Percentiles rank a stretch among this genome's conserved stretches.
Evolutionary conservation across 73 alveolate genomes (phyloP).

Genomic region (Paraurostyla sp.): DNA sequence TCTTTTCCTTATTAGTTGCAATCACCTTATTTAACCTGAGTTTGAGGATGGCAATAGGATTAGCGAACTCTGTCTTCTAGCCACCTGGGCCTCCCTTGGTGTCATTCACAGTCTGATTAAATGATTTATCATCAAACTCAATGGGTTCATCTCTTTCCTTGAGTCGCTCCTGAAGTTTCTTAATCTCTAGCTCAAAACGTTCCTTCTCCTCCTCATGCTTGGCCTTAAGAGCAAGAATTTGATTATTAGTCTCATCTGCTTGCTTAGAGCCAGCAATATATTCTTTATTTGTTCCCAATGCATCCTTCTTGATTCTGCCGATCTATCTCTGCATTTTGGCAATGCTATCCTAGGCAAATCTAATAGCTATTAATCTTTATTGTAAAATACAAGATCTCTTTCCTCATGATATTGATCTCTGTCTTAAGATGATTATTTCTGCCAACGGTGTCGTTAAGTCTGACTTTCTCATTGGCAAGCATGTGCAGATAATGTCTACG

Average conservation of each 20-base stretch:
- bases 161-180: slow-evolving; percentile 65
- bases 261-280: slow-evolving; percentile 47
- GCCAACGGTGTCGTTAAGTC: slow-evolving; percentile 74
- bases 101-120: slow-evolving; percentile 59
- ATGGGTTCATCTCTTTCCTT: slow-evolving; percentile 69
- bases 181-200: slow-evolving; percentile 61
- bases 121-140: slow-evolving; percentile 75
- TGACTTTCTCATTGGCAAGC: slow-evolving; percentile 69
- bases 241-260: slow-evolving; percentile 79
- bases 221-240: slow-evolving; percentile 78
- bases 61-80: slow-evolving; percentile 72
- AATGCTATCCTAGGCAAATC: slow-evolving; percentile 53
- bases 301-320: slow-evolving; percentile 59
- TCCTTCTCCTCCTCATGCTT: slow-evolving; percentile 87
- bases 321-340: slow-evolving; percentile 48
- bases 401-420: slow-evolving; percentile 73
- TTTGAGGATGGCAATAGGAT: slow-evolving; percentile 73
- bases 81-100: slow-evolving; percentile 68
- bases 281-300: slow-evolving; percentile 43
- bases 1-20: slow-evolving; percentile 83
- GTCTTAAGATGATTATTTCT: slow-evolving; percentile 63
- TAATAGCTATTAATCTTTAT: not conserved
- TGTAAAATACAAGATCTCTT: slow-evolving; percentile 59
- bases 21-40: slow-evolving; percentile 75
- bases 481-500: slow-evolving; percentile 62